Base-by-base conservation (phyloP, 495 filamentous ascomycete genomes). In the Diplogelasinospora grovesii region DNA sequence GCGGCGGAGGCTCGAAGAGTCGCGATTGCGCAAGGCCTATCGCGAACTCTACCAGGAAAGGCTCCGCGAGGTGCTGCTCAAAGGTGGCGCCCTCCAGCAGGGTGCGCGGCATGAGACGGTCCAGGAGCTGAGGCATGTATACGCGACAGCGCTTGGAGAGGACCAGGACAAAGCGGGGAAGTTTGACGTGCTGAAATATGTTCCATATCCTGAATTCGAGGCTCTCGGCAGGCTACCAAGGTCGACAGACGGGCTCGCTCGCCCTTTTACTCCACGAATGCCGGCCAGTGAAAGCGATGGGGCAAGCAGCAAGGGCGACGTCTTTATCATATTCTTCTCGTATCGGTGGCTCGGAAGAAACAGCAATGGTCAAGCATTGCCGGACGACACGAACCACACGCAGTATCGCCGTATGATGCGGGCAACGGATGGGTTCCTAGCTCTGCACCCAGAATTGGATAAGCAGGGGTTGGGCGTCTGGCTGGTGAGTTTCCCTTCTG, bases 1-100 rank as follows among this genome's bases (percentile, higher is more conserved):
- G n/a, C n/a, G n/a, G n/a, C n/a, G n/a, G n/a, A n/a, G n/a, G n/a
- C n/a, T n/a, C n/a, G n/a, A n/a, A n/a, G 57, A 51, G 18, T 45
- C 58, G 3, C 22, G 34, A 9, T 20, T 61, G 14, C 45, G 59
- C 9, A 61, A 55, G 32, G 38, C 35, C 2, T 63, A 63, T 30
- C 49, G 60, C 3, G 44, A 61, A 44, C 37, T 63, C 1, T 55
- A 60, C 20, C 60, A 63, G 21, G 56, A 55, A 19, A 50, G 50
- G 14, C 37, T 60, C 3, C 42, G 56, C 8, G 54, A 51, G 5
- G 23, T 57, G 4, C 48, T 60, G 1, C 22, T 39, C 13, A n/a
- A 9, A 16, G 30, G 34, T n/a, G n/a, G n/a, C n/a, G n/a, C n/a
- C n/a, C n/a, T n/a, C n/a, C n/a, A n/a, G n/a, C n/a, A n/a, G n/a